Evolutionary conservation across 2,329 filamentous ascomycete genomes (phyloP), one percentile per base, ranked within the genome.

Genomic region (Geosmithia putterillii): DNA sequence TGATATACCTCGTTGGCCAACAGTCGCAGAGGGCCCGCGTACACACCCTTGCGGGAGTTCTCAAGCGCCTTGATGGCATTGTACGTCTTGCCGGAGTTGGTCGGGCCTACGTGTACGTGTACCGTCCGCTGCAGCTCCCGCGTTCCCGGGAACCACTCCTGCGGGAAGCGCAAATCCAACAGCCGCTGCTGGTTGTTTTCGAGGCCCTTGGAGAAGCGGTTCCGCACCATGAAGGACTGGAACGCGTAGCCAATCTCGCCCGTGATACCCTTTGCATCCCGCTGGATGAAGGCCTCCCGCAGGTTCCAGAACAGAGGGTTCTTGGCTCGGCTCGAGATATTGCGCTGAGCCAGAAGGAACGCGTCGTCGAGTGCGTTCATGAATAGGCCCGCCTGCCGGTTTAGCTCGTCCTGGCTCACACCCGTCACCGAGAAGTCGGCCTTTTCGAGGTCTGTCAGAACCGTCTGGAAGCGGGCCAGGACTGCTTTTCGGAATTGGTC

Each of bases 21-120:
- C 40, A 98, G 66, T 41, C 92, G 77, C 38, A 98, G 66, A 0
- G 92, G 92, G 0, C 94, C 92, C 3, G 90, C 87, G 58, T 96
- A 98, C 41, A 95, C 80, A 35, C 92, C 92, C 8, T 70, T 73
- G 23, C 80, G 72, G 2, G 83, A 81, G 41, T 76, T 70, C 58
- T 95, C 86, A 10, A 98, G 71, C 12, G 83, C 79, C 62, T 94
- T 82, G 49, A 98, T 66, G 1, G 92, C 94, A 57, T 88, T 83
- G 57, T 96, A 98, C 0, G 94, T 98, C 69, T 98, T 98, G 45
- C 92, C 92, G 1, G 92, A 96, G 61, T 98, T 98, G 2, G 92
- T 98, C 1, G 92, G 92, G 0, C 92, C 92, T 41, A 98, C 88
- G 54, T 98, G 92, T 18, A 98, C 69, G 64, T 96, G 87, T 36